Conservation (phyloP, 1,284 basidiomycete species). For the Malassezia furfur region DNA sequence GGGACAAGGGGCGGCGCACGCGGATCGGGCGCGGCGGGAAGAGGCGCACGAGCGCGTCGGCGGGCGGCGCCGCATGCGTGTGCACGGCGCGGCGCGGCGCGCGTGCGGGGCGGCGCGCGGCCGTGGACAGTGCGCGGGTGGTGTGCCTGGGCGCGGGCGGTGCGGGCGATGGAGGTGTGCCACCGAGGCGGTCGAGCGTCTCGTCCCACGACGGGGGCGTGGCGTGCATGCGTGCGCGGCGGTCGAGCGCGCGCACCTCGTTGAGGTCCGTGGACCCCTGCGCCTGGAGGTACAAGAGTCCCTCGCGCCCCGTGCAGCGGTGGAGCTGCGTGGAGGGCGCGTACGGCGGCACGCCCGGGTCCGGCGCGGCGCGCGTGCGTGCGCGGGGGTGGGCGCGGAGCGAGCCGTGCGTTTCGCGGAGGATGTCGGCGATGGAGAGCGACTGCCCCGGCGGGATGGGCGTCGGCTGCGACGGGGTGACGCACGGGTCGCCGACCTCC, state of each 20-base stretch:
- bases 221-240: slow-evolving; percentile 17
- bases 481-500: slow-evolving; percentile 89
- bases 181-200: not conserved
- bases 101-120: not conserved
- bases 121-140: too few relatives aligned
- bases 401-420: slow-evolving; percentile 52
- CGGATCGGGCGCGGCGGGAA: slow-evolving; percentile 11
- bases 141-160: too few relatives aligned
- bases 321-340: slow-evolving; percentile 30
- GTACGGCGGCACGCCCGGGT: slow-evolving; percentile 17
- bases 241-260: slow-evolving; percentile 40
- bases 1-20: slow-evolving; percentile 22
- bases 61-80: not conserved
- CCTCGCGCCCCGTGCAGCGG: slow-evolving; percentile 34
- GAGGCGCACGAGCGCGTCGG: not conserved
- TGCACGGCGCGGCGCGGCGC: not conserved
- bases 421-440: slow-evolving; percentile 62
- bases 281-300: slow-evolving; percentile 40
- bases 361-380: slow-evolving; percentile 7
- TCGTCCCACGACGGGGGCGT: not conserved
- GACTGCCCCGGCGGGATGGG: slow-evolving; percentile 77
- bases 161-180: too few relatives aligned
- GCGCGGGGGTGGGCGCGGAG: slow-evolving; percentile 23
- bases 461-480: slow-evolving; percentile 79
- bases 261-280: slow-evolving; percentile 39